These are phyloP conservation scores for Perkinsus marinus DNA, from an alignment of 169 alveolate genomes.

Conservation along the genomic window DNA sequence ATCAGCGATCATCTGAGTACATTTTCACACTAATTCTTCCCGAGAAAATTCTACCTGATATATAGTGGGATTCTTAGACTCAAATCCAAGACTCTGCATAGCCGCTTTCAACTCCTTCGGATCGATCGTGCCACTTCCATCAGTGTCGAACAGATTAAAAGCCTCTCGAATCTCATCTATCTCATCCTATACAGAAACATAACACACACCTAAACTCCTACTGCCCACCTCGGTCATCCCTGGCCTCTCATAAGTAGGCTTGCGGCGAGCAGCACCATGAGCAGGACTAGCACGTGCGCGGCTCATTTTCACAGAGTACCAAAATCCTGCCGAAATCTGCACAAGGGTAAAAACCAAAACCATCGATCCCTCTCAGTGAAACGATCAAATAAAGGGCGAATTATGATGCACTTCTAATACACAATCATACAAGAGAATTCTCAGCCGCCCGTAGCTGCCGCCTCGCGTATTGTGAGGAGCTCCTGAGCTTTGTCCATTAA, in stretches of 20 bases:
- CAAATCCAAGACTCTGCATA: slow-evolving; percentile 97
- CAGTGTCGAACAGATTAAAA: slow-evolving; percentile 95
- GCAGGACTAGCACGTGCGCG: slow-evolving; percentile 6
- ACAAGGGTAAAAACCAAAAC: too few species aligned
- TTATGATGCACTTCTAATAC: background rate
- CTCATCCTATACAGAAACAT: too few species aligned
- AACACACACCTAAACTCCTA: background rate
- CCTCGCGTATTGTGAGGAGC: background rate
- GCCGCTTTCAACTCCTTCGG: slow-evolving; percentile 98
- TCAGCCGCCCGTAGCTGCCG: background rate
- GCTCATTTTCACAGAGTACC: background rate
- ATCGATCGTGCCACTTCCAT: slow-evolving; percentile 93
- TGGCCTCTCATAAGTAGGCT: slow-evolving; percentile 22
- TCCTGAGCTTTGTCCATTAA: background rate
- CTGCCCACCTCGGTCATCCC: slow-evolving; percentile 17
- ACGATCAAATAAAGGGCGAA: too few species aligned
- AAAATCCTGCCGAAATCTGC: background rate
- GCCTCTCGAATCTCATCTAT: slow-evolving; percentile 96
- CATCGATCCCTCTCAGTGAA: too few species aligned
- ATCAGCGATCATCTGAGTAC: slow-evolving; percentile 79
- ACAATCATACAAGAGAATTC: background rate
- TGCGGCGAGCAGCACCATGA: slow-evolving; percentile 3
- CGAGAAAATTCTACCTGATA: slow-evolving; percentile 39
- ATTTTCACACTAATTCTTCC: background rate
- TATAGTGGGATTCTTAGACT: slow-evolving; percentile 92